Evolutionary conservation across 2,329 filamentous ascomycete genomes (phyloP), one percentile per base, ranked within the genome.

Genomic region (Calonectria multiphialidica): DNA sequence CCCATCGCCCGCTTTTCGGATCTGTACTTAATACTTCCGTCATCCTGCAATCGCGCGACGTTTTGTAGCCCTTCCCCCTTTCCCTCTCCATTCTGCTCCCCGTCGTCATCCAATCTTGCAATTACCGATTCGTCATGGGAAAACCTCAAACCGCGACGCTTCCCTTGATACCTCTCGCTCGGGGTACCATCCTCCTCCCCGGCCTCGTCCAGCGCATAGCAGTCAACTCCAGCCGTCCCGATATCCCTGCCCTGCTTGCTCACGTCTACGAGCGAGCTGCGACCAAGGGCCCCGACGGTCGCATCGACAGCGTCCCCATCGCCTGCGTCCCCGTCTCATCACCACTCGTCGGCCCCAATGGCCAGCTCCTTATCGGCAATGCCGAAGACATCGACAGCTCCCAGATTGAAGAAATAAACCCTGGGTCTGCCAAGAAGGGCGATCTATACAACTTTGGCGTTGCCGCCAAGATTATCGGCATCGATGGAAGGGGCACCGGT

Each of bases 261-360:
- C 93, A 93, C 77, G 91, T 98, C 72, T 96, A 98, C 84, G 94
- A 94, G 79, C 92, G 92, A 77, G 92, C 93, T 33, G 88, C 93
- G 40, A 90, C 91, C 47, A 93, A 92, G 79, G 90, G 93, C 76
- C 90, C 91, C 33, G 90, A 89, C 74, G 88, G 91, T 76, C 87
- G 90, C 74, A 88, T 93, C 80, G 90, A 92, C 76, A 87, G 88
- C 76, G 91, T 98, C 77, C 92, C 94, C 10, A 92, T 98, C 76
- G 95, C 94, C 66, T 98, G 96, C 83, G 92, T 98, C 67, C 97
- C 97, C 23, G 88, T 98, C 72, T 93, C 89, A 75, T 97, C 95
- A 62, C 92, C 93, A 5, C 89, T 93, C 28, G 88, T 98, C 30
- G 92, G 92, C 70, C 88, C 89, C 33, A 92, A 95, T 80, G 95